Evolutionary conservation across 305 asterid genomes (phyloP), one percentile per base, ranked within the genome.

Genomic region (Fraxinus nigra): DNA sequence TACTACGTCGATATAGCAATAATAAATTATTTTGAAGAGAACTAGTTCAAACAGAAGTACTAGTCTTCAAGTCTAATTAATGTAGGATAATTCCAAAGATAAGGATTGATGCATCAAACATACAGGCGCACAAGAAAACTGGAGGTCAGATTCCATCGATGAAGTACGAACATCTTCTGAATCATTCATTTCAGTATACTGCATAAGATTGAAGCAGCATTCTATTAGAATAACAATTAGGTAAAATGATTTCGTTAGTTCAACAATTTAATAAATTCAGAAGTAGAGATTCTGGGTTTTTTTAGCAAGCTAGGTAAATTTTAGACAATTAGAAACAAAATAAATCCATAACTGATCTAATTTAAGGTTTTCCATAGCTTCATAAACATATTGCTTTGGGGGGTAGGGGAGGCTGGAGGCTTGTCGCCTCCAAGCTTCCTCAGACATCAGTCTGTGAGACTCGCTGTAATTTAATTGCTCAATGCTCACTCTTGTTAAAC

Each of bases 181-280:
- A 78, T 75, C 77, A 11, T 72, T 91, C 86, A 85, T 43, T 79
- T 80, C 83, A 91, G 81, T 81, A 91, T 76, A 26, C 94, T 88
- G 92, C 90, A 81, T 82, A 43, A 33, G 75, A 83, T 59, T 67
- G 72, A 83, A 32, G 37, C 2, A 32, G 67, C 54, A 77, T 10
- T 75, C 72, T 70, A 67, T 85, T n/a, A 85, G 77, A 56, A 80
- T 63, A 79, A 30, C 2, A 43, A 72, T 33, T 73, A 77, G 20
- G 76, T 40, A 32, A 14, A 26, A 14, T 28, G 16, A 51, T 26
- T 22, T 35, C 51, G 16, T 34, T 70, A 51, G 30, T 38, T 1
- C 18, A 37, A 43, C 56, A 72, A 74, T 48, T 5, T 30, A 14
- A 65, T 59, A 22, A 24, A 3, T 81, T 48, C 59, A 78, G 20